A percentile compares a stretch with the other conserved stretches of the same genome.
Evolutionary conservation across 2,329 filamentous ascomycete genomes (phyloP).

Genomic region (Ramichloridium luteum): DNA sequence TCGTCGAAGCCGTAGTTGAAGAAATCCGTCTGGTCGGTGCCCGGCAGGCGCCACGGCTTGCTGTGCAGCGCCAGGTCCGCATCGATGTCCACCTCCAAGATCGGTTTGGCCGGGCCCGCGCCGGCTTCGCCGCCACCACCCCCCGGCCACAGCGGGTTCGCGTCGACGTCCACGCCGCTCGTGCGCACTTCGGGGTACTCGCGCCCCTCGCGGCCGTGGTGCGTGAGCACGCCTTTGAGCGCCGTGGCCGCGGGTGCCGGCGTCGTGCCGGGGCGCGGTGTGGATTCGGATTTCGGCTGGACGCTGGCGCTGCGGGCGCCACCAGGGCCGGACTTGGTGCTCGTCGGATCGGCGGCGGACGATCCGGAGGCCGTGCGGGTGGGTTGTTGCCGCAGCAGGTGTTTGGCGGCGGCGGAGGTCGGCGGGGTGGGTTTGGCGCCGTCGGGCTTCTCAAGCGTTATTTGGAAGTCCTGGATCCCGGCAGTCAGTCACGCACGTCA

Average conservation of each 20-base stretch:
- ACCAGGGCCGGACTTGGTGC: too few relatives aligned
- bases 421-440: conserved; percentile 19
- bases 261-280: conserved; percentile 1
- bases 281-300: too few relatives aligned
- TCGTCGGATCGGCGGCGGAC: too few relatives aligned
- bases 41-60: conserved; percentile 90
- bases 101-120: too few relatives aligned
- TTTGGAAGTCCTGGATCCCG: conserved; percentile 41
- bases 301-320: too few relatives aligned
- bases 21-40: conserved; percentile 89
- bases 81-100: conserved; percentile 43
- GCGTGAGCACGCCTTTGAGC: conserved; percentile 25
- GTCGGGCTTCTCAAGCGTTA: conserved; percentile 38
- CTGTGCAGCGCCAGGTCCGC: conserved; percentile 52
- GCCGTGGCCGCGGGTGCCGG: conserved; percentile 12
- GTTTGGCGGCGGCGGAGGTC: not conserved
- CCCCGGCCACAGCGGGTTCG: conserved; percentile 58
- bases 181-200: conserved; percentile 56
- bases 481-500: too few relatives aligned
- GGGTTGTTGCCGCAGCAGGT: not conserved
- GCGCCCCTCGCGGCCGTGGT: conserved; percentile 43
- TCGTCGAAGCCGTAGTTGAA: conserved; percentile 99
- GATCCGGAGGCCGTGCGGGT: not conserved
- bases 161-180: conserved; percentile 75
- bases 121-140: too few relatives aligned